Conservation (phyloP, 2,329 filamentous ascomycete species). For the Colletotrichum incanum region DNA sequence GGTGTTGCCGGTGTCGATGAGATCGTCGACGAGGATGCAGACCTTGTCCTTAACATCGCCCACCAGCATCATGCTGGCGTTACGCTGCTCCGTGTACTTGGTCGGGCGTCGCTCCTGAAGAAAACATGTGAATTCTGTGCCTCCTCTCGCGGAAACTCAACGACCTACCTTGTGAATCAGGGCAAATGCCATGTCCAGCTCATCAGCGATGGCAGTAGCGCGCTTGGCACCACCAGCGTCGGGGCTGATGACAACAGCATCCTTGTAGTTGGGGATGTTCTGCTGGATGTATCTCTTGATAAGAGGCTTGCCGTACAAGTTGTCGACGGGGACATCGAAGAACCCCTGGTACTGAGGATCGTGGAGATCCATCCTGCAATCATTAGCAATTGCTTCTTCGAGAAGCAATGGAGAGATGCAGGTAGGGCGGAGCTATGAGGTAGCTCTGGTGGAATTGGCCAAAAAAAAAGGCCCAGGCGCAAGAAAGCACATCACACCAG, state of each 20-base stretch:
- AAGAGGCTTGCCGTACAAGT: conserved; percentile 88
- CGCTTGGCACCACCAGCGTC: conserved; percentile 98
- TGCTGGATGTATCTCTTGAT: conserved; percentile 81
- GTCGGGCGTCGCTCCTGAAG: conserved; percentile 88
- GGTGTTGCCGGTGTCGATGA: conserved; percentile 96
- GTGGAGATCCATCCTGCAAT: conserved; percentile 84
- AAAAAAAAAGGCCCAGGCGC: conserved; percentile 1
- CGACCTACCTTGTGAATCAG: conserved; percentile 94
- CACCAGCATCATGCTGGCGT: conserved; percentile 96
- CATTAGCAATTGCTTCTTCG: conserved; percentile 46
- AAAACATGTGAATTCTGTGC: conserved; percentile 17
- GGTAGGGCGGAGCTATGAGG: background rate
- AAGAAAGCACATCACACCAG: background rate
- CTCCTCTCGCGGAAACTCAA: background rate
- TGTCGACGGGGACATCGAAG: conserved; percentile 98
- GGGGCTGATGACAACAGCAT: conserved; percentile 94
- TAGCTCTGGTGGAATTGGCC: background rate
- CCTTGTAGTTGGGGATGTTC: conserved; percentile 86
- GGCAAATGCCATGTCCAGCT: conserved; percentile 93
- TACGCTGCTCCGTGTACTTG: conserved; percentile 88
- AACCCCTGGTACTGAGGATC: conserved; percentile 98
- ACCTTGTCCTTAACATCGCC: conserved; percentile 86
- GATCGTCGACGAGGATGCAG: conserved; percentile 93
- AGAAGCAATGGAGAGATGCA: conserved; percentile 34
- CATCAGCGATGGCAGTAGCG: conserved; percentile 94